Evolutionary conservation across 1,284 basidiomycete species (phyloP).

Genomic region (Naganishia albida): DNA sequence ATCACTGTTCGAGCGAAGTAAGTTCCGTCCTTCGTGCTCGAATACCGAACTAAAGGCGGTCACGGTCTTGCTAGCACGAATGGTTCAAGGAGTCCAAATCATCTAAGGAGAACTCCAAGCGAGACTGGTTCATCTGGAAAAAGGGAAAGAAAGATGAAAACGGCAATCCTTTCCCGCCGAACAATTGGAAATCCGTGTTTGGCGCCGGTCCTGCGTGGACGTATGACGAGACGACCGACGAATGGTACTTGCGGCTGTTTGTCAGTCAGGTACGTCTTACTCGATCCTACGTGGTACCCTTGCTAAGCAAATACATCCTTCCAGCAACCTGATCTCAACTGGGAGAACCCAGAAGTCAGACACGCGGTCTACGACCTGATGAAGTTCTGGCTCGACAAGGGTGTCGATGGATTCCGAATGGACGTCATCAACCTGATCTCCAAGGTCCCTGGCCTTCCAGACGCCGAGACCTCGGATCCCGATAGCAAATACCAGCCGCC

Average conservation of each 20-base stretch:
- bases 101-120: constrained; percentile 52
- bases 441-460: constrained; percentile 65
- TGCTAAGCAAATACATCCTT: constrained; percentile 33
- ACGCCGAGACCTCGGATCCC: constrained; percentile 62
- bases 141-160: constrained; percentile 46
- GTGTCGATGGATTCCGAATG: constrained; percentile 56
- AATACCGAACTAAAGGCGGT: background rate
- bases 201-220: constrained; percentile 52
- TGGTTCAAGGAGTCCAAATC: constrained; percentile 57
- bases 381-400: constrained; percentile 57
- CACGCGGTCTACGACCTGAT: constrained; percentile 53
- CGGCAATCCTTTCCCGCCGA: constrained; percentile 49
- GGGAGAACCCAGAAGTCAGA: constrained; percentile 50
- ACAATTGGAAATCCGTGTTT: constrained; percentile 55
- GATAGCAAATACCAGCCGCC: constrained; percentile 63
- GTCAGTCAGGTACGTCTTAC: constrained; percentile 35
- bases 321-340: constrained; percentile 39
- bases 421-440: constrained; percentile 47
- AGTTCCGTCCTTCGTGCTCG: background rate
- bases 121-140: constrained; percentile 57
- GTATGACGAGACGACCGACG: constrained; percentile 54
- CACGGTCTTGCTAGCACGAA: constrained; percentile 40
- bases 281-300: constrained; percentile 51
- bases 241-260: constrained; percentile 58
- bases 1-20: constrained; percentile 53